A percentile compares a stretch with the other conserved stretches of the same genome.
Evolutionary conservation across 2,329 filamentous ascomycete species (phyloP).

Genomic region (Aspergillus versicolor): DNA sequence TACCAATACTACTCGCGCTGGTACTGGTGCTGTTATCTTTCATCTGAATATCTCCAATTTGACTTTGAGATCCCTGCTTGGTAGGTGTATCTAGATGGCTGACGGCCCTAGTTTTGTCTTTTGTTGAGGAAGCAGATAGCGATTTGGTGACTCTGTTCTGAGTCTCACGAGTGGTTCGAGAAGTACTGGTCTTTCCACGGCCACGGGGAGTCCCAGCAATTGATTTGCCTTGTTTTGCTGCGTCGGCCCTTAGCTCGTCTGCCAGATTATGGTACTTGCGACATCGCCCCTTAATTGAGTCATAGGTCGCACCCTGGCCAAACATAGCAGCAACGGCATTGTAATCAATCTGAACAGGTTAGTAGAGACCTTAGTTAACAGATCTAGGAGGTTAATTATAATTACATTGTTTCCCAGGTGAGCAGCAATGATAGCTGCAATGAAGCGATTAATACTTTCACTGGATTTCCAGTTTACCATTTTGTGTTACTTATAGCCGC

Average conservation of each 20-base stretch:
- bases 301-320: constrained; percentile 47
- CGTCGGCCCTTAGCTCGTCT: constrained; percentile 30
- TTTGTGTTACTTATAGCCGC: not conserved
- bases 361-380: not conserved
- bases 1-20: too few relatives aligned
- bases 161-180: constrained; percentile 13
- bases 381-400: too few relatives aligned
- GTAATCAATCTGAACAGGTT: constrained; percentile 44
- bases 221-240: constrained; percentile 10
- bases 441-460: constrained; percentile 25
- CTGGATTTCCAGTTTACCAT: constrained; percentile 34
- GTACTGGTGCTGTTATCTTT: too few relatives aligned
- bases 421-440: constrained; percentile 28
- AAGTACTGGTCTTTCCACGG: not conserved
- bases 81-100: too few relatives aligned
- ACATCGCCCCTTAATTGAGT: constrained; percentile 49
- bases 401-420: constrained; percentile 27
- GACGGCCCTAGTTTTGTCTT: not conserved
- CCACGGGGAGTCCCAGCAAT: constrained; percentile 12
- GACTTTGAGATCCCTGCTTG: too few relatives aligned
- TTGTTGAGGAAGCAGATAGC: constrained; percentile 5
- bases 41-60: too few relatives aligned
- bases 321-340: constrained; percentile 45
- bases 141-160: constrained; percentile 19
- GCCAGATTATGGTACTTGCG: constrained; percentile 46